phyloP scores from a whole-genome alignment of 2,329 filamentous ascomycete genomes.

The Lomentospora prolificans region DNA sequence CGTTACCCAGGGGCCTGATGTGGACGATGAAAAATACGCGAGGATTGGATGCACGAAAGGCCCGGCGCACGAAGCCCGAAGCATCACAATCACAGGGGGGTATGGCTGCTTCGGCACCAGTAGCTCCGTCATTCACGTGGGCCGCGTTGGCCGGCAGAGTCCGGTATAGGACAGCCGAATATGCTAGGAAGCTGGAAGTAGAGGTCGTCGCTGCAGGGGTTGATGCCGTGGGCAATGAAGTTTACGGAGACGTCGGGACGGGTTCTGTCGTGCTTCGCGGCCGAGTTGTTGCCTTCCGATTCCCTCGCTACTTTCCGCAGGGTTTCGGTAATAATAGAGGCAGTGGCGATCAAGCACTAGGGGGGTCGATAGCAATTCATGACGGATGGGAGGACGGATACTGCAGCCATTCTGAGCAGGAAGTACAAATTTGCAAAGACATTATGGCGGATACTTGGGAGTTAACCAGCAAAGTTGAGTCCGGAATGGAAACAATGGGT shows the following conservation, averaged over 20 bases:
- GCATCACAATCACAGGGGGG: neutral
- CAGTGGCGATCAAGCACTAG: no score
- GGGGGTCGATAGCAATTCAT: neutral
- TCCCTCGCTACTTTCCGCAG: neutral
- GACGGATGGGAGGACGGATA: neutral
- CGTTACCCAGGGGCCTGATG: constrained; percentile 13
- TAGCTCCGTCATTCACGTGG: neutral
- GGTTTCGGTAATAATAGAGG: neutral
- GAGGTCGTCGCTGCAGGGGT: neutral
- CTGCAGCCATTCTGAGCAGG: neutral
- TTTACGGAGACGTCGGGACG: neutral
- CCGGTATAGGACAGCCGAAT: neutral
- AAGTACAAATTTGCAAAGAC: neutral
- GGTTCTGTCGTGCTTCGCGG: neutral
- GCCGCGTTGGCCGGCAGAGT: neutral
- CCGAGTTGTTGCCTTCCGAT: neutral
- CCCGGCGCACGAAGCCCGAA: neutral
- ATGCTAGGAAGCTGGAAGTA: neutral
- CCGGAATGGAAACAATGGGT: constrained; percentile 1
- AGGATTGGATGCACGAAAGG: neutral
- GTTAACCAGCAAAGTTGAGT: neutral
- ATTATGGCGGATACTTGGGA: neutral
- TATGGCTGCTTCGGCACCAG: neutral
- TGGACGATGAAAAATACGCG: constrained; percentile 13
- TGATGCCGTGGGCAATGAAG: neutral